Evolutionary conservation across 495 filamentous ascomycete genomes (phyloP), one percentile per base, ranked within the genome.

Genomic region (Aspergillus indologenus): DNA sequence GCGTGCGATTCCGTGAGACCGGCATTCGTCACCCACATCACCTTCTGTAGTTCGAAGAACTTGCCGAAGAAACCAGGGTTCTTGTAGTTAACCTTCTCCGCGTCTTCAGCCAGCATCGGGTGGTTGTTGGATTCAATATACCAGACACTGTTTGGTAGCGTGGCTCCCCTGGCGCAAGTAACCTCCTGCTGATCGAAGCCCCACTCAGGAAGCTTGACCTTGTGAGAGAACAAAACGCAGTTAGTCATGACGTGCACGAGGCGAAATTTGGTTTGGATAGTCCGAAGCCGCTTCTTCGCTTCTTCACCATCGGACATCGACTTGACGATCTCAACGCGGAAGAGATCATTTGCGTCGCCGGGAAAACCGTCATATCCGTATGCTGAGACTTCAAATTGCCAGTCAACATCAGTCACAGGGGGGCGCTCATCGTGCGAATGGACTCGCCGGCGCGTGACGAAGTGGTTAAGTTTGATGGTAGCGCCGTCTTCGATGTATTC

Each of bases 1-100:
- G 92, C 90, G 68, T 98, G 94, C 43, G 91, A 96, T 69, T 98
- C 94, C 26, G 95, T 90, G 56, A 98, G 84, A 26, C 94, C 95
- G 31, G 94, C 94, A 68, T 98, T 98, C 15, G 95, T 98, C 60
- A 83, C 90, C 94, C 94, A 98, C 94, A 98, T 98, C 43, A 98
- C 95, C 73, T 91, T 91, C 71, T 98, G 92, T n/a, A 98, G 79
- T 75, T 98, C 94, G 90, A 90, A 96, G 78, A 98, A 98, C 69
- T 98, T 98, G 56, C 92, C 95, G 56, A 98, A 83, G 81, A 98
- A 98, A 15, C 94, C 94, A 19, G 94, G 94, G 64, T 96, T 88
- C 58, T 83, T 81, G 70, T 98, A 98, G 71, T 97, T 98, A 65
- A 96, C 93, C 72, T 87, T 95, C 71, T 98, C 94, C 21, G 90